Evolutionary conservation across 2,329 filamentous ascomycete genomes (phyloP).

Genomic region (Seiridium cupressi): DNA sequence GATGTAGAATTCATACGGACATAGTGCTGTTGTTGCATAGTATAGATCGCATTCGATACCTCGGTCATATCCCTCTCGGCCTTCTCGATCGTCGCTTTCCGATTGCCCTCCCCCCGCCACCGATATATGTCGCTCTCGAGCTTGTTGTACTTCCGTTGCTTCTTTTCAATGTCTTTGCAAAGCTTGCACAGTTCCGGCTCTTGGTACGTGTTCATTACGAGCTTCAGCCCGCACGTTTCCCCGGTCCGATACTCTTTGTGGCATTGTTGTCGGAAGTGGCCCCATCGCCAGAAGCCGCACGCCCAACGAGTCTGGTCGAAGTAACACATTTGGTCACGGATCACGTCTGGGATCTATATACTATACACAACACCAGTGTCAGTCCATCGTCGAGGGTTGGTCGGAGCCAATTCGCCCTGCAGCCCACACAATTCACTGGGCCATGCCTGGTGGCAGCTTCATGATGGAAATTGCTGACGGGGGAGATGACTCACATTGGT

Average conservation of each 20-base stretch:
- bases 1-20: background rate
- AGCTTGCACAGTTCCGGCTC: slow-evolving; percentile 71
- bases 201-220: slow-evolving; percentile 72
- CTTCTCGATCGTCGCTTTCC: slow-evolving; percentile 69
- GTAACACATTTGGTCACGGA: slow-evolving; percentile 71
- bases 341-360: slow-evolving; percentile 20
- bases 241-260: slow-evolving; percentile 92
- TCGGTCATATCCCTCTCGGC: slow-evolving; percentile 68
- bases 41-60: slow-evolving; percentile 58
- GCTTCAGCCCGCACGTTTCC: slow-evolving; percentile 92
- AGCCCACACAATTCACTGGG: background rate
- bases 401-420: too few relatives aligned
- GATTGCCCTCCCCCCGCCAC: slow-evolving; percentile 75
- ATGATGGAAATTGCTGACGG: too few relatives aligned
- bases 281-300: slow-evolving; percentile 94
- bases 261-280: slow-evolving; percentile 88
- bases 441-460: background rate
- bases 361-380: slow-evolving; percentile 8
- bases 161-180: slow-evolving; percentile 87
- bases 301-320: slow-evolving; percentile 85
- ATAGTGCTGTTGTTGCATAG: slow-evolving; percentile 40
- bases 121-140: slow-evolving; percentile 73
- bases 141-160: slow-evolving; percentile 71
- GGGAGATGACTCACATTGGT: too few relatives aligned
- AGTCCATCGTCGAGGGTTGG: background rate